phyloP scores from a whole-genome alignment of 2,329 filamentous ascomycete genomes.

The Blastomyces percursus region DNA sequence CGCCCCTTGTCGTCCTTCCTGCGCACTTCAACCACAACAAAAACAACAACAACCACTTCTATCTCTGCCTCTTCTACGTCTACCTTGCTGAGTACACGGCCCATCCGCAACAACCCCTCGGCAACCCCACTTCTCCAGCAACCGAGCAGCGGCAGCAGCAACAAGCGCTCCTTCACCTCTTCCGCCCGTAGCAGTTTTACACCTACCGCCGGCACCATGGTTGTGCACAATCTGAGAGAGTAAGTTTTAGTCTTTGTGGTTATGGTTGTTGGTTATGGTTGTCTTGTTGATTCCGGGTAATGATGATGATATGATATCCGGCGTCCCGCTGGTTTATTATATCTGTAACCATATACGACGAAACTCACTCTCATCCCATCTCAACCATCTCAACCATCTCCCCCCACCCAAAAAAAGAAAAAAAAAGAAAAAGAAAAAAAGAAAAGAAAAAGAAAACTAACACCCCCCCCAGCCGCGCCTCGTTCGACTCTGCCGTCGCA shows the following conservation, averaged over 20 bases:
- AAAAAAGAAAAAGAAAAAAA: background rate
- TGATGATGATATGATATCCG: background rate
- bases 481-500: conserved; percentile 40
- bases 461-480: conserved; percentile 14
- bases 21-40: background rate
- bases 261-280: too few species aligned
- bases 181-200: conserved; percentile 28
- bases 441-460: background rate
- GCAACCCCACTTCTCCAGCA: background rate
- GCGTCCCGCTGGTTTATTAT: too few species aligned
- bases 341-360: too few species aligned
- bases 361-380: too few species aligned
- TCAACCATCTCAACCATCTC: background rate
- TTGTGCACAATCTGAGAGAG: conserved; percentile 34
- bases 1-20: background rate
- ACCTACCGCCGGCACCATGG: conserved; percentile 36
- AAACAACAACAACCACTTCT: too few species aligned
- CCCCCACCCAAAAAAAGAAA: background rate
- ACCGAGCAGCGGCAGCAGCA: too few species aligned
- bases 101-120: background rate
- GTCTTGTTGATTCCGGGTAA: too few species aligned
- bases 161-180: conserved; percentile 19
- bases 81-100: background rate
- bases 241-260: conserved; percentile 22
- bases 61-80: too few species aligned